Percentiles rank a stretch among this genome's conserved stretches.
phyloP scores from a whole-genome alignment of 768 basidiomycete species.

The Pulveroboletus sp. region DNA sequence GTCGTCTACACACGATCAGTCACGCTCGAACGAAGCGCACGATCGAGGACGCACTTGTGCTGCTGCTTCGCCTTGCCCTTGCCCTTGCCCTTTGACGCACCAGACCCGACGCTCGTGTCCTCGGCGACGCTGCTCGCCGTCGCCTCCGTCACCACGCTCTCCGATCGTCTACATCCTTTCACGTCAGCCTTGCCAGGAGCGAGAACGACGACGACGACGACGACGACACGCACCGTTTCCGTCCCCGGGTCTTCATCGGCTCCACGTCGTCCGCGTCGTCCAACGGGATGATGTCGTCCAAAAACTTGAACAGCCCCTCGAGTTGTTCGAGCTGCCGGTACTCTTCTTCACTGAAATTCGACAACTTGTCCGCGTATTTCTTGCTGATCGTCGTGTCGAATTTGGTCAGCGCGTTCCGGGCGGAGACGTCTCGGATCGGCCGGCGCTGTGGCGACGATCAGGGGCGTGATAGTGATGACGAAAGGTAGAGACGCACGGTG shows the following conservation, averaged over 20 bases:
- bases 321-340: slow-evolving; percentile 56
- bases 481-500: slow-evolving; percentile 12
- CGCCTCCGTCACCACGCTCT: slow-evolving; percentile 47
- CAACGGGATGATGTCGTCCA: slow-evolving; percentile 67
- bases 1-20: too few relatives aligned
- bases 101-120: slow-evolving; percentile 31
- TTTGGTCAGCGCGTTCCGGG: slow-evolving; percentile 66
- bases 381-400: slow-evolving; percentile 67
- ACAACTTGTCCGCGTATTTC: slow-evolving; percentile 67
- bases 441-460: too few relatives aligned
- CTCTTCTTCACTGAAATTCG: slow-evolving; percentile 69
- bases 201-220: too few relatives aligned
- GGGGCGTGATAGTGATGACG: too few relatives aligned
- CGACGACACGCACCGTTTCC: slow-evolving; percentile 49
- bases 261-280: slow-evolving; percentile 55
- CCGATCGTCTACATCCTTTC: slow-evolving; percentile 49
- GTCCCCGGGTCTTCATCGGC: slow-evolving; percentile 36
- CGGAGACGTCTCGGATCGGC: slow-evolving; percentile 51
- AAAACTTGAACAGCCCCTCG: slow-evolving; percentile 60
- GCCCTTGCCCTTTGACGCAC: slow-evolving; percentile 19
- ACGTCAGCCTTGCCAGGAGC: too few relatives aligned
- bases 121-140: slow-evolving; percentile 41
- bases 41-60: slow-evolving; percentile 45
- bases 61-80: slow-evolving; percentile 32
- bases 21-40: too few relatives aligned